Evolutionary conservation across 192 early-diverging fungal genomes (phyloP).

Genomic region (Thoreauomyces humboldtii): DNA sequence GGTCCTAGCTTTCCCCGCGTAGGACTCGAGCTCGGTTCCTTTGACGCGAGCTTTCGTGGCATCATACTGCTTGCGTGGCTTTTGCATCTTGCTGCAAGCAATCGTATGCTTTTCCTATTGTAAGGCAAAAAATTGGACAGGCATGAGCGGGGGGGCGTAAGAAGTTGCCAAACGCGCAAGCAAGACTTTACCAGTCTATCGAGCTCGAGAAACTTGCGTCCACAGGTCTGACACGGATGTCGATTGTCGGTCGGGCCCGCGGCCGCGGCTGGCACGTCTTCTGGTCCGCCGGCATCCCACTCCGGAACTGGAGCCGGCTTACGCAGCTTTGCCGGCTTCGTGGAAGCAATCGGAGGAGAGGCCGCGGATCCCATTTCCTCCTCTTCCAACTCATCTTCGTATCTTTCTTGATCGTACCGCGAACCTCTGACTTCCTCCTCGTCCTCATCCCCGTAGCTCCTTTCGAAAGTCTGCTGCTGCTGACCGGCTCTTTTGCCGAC

Average conservation of each 20-base stretch:
- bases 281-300: conserved; percentile 17
- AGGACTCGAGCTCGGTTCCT: conserved; percentile 56
- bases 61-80: conserved; percentile 49
- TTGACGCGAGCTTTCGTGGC: conserved; percentile 43
- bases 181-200: conserved; percentile 37
- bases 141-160: neutral
- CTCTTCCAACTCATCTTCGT: neutral
- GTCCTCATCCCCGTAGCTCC: neutral
- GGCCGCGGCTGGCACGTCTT: too few relatives aligned
- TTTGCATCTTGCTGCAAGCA: conserved; percentile 43
- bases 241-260: neutral
- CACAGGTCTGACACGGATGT: conserved; percentile 42
- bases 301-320: neutral
- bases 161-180: neutral
- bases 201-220: conserved; percentile 47
- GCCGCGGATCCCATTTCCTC: neutral
- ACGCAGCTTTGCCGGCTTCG: neutral
- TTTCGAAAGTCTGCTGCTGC: neutral
- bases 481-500: neutral
- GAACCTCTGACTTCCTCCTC: neutral
- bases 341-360: neutral
- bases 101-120: conserved; percentile 42
- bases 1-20: conserved; percentile 15
- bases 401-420: neutral
- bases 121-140: neutral